These are phyloP conservation scores for Cardiosporidium cionae DNA, from an alignment of 169 alveolate species.

Conservation along the genomic window DNA sequence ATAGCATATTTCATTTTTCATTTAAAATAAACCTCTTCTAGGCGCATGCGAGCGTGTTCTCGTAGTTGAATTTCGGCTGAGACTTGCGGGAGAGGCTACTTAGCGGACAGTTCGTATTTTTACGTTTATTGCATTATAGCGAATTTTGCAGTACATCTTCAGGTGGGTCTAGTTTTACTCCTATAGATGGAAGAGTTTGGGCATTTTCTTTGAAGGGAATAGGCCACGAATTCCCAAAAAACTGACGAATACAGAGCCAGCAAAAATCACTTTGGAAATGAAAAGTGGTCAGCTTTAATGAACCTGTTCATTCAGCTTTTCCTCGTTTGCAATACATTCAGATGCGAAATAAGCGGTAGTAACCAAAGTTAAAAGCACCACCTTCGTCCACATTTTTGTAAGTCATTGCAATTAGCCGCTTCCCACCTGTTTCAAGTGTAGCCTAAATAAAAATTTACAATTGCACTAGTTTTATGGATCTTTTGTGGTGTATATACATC, in stretches of 20 bases:
- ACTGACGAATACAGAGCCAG: neutral
- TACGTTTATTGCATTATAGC: no score
- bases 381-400: no score
- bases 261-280: neutral
- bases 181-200: slow-evolving; percentile 39
- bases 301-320: no score
- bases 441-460: no score
- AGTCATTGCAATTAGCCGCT: no score
- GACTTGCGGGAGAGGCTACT: slow-evolving; percentile 35
- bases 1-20: neutral
- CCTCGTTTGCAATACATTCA: no score
- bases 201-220: slow-evolving; percentile 27
- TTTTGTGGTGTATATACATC: no score
- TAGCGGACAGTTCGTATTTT: no score
- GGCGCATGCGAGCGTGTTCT: slow-evolving; percentile 18
- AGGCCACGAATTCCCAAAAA: slow-evolving; percentile 28
- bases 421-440: no score
- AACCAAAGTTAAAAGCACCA: no score
- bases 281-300: slow-evolving; percentile 56
- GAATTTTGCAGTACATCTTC: slow-evolving; percentile 16
- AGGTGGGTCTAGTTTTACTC: slow-evolving; percentile 31
- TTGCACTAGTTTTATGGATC: no score
- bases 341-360: no score
- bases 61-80: slow-evolving; percentile 25
- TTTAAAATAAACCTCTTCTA: slow-evolving; percentile 8